phyloP scores from a whole-genome alignment of 768 basidiomycete genomes.

The Phlegmacium glaucopus region DNA sequence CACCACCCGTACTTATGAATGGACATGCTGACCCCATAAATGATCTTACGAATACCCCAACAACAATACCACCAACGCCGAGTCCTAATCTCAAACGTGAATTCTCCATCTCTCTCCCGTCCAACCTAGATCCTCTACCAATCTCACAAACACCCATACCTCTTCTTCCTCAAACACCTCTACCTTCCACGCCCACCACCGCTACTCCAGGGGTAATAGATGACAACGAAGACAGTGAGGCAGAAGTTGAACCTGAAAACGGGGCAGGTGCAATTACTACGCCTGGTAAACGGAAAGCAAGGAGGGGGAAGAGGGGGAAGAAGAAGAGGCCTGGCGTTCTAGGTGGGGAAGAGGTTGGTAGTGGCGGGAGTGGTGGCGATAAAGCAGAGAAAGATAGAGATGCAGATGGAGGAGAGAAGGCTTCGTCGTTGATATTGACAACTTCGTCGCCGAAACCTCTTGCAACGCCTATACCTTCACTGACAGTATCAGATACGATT shows the following conservation, averaged over 20 bases:
- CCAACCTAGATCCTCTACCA: not conserved
- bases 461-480: constrained; percentile 38
- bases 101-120: too few relatives aligned
- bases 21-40: too few relatives aligned
- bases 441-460: constrained; percentile 26
- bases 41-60: too few relatives aligned
- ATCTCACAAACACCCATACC: not conserved
- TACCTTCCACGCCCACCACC: not conserved
- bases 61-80: too few relatives aligned
- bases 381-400: constrained; percentile 25
- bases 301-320: constrained; percentile 52
- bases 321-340: constrained; percentile 43
- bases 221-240: constrained; percentile 4
- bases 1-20: not conserved
- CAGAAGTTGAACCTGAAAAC: constrained; percentile 16
- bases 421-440: constrained; percentile 16
- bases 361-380: constrained; percentile 38
- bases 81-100: too few relatives aligned
- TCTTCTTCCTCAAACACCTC: not conserved
- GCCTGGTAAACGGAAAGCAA: constrained; percentile 40
- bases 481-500: constrained; percentile 70
- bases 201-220: not conserved
- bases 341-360: constrained; percentile 28
- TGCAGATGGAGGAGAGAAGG: constrained; percentile 25
- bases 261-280: constrained; percentile 26